These are phyloP conservation scores for Paraleonurus japonicus DNA, from an alignment of 257 asterid genomes.

Conservation along the genomic window DNA sequence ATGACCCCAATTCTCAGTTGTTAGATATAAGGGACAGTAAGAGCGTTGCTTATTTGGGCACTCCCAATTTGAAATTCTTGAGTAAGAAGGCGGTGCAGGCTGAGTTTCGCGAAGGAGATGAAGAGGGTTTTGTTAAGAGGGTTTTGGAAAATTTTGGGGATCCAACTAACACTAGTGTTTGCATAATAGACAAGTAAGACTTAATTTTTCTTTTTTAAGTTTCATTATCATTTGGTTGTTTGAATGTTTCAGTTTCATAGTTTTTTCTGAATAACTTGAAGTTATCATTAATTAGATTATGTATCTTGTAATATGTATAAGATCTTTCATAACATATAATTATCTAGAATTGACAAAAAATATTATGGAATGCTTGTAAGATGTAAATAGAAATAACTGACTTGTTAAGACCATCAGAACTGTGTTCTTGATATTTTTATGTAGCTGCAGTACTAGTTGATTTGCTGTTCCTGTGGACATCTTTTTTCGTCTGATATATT, in stretches of 20 bases:
- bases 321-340: neutral
- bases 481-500: neutral
- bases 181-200: conserved; percentile 90
- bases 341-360: neutral
- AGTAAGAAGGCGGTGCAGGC: conserved; percentile 63
- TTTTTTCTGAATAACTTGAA: neutral
- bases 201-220: neutral
- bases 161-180: conserved; percentile 55
- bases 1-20: conserved; percentile 67
- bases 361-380: neutral
- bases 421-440: conserved; percentile 14
- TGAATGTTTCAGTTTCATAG: neutral
- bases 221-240: neutral
- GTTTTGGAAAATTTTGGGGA: conserved; percentile 57
- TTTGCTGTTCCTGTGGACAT: conserved; percentile 4
- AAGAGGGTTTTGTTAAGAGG: conserved; percentile 64
- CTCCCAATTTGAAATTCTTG: conserved; percentile 77
- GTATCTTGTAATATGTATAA: neutral
- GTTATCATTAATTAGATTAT: too few species aligned
- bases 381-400: conserved; percentile 10
- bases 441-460: conserved; percentile 5
- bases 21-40: conserved; percentile 75
- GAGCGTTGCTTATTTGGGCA: conserved; percentile 57
- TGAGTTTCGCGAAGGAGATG: conserved; percentile 70
- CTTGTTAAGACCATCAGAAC: conserved; percentile 11